phyloP scores from a whole-genome alignment of 495 filamentous ascomycete species.

The Hypoxylon subgilvum region DNA sequence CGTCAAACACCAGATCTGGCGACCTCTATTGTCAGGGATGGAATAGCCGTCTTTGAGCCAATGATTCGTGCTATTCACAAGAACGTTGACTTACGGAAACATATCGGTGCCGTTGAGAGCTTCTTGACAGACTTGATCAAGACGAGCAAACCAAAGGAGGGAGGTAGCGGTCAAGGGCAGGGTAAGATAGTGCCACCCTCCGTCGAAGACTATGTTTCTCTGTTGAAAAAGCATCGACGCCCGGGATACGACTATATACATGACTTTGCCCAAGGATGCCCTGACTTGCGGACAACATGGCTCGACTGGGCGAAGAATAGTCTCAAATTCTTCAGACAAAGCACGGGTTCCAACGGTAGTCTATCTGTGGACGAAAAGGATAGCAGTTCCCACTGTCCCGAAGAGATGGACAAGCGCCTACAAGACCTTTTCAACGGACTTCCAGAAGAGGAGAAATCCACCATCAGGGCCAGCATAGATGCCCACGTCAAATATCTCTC shows the following conservation, averaged over 20 bases:
- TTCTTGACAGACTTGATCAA: constrained; percentile 67
- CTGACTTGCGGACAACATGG: constrained; percentile 60
- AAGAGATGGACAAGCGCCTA: constrained; percentile 53
- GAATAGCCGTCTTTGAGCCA: constrained; percentile 66
- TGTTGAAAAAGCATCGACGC: constrained; percentile 61
- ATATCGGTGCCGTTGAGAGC: constrained; percentile 60
- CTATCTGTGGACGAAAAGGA: neutral
- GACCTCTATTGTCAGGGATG: constrained; percentile 61
- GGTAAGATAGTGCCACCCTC: constrained; percentile 46
- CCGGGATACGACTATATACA: constrained; percentile 67
- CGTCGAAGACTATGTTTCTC: constrained; percentile 65
- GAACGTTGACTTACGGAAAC: constrained; percentile 65
- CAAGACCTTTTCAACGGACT: constrained; percentile 55
- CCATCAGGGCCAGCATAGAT: constrained; percentile 53
- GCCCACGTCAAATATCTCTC: constrained; percentile 61
- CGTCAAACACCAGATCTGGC: constrained; percentile 63
- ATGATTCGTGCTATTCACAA: constrained; percentile 69
- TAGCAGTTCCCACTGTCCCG: constrained; percentile 39
- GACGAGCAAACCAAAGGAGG: constrained; percentile 46
- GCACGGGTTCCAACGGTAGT: neutral
- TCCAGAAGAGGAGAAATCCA: constrained; percentile 40
- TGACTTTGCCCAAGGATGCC: constrained; percentile 65
- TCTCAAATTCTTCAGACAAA: constrained; percentile 40
- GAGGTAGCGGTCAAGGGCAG: constrained; percentile 1
- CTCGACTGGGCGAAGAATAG: constrained; percentile 50